Evolutionary conservation across 2,329 filamentous ascomycete genomes (phyloP).

Genomic region (Escovopsis weberi): DNA sequence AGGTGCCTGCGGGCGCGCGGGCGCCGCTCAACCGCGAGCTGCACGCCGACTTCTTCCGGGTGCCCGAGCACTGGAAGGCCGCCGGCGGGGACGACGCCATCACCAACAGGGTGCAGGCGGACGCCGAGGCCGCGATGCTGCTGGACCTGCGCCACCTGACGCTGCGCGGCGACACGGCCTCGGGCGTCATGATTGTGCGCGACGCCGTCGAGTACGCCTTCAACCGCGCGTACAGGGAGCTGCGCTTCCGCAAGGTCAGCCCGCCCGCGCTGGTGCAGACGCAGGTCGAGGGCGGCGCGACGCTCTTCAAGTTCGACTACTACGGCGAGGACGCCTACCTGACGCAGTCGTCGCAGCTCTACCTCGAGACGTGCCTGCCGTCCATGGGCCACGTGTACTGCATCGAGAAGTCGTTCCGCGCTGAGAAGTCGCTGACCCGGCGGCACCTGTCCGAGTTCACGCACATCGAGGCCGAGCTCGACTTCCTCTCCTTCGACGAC

Average conservation of each 20-base stretch:
- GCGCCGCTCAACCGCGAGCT: constrained; percentile 78
- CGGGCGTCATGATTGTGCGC: constrained; percentile 78
- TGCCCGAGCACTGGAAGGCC: constrained; percentile 51
- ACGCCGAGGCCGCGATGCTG: constrained; percentile 43
- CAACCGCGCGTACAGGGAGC: constrained; percentile 61
- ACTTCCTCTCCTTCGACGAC: constrained; percentile 88
- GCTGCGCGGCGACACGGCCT: constrained; percentile 69
- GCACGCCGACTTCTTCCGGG: constrained; percentile 76
- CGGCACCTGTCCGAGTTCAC: constrained; percentile 94
- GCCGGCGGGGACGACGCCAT: constrained; percentile 83
- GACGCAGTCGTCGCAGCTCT: constrained; percentile 92
- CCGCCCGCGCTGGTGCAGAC: constrained; percentile 90
- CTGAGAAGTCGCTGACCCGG: constrained; percentile 88
- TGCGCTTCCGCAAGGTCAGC: constrained; percentile 66
- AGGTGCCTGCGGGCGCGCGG: constrained; percentile 61
- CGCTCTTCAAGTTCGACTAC: constrained; percentile 79
- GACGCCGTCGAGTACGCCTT: constrained; percentile 72
- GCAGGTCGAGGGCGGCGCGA: constrained; percentile 83
- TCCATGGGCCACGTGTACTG: constrained; percentile 92
- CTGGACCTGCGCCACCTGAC: constrained; percentile 75
- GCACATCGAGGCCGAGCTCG: constrained; percentile 89
- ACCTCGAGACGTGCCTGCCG: constrained; percentile 87
- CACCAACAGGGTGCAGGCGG: constrained; percentile 55
- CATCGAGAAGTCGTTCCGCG: constrained; percentile 96
- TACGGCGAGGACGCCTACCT: constrained; percentile 86